Base-by-base conservation (phyloP, 2,329 filamentous ascomycete species). In the Leptographium procerum region DNA sequence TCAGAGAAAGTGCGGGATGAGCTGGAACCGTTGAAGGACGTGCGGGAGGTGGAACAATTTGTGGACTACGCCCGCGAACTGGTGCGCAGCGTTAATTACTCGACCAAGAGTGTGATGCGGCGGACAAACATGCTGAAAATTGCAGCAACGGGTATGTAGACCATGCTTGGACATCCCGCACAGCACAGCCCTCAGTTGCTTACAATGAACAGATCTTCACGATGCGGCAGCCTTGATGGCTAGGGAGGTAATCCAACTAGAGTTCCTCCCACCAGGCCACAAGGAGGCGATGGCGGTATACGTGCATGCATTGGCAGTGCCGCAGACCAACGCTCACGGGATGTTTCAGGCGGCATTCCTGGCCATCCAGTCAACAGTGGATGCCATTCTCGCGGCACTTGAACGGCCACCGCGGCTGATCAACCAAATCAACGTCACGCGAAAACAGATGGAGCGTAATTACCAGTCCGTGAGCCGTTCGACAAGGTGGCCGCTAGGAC, bases 21-120 rank as follows among this genome's bases (percentile, higher is more conserved):
- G 68, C 89, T 89, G 66, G 85, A 89, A 62, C 91, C 94, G 0
- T 79, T 96, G 22, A 82, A 87, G 61, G 88, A 94, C 63, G 82
- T 92, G 53, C 83, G 85, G 31, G 92, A 96, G 71, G 91, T 96
- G 3, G 92, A 97, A 67, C 86, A 94, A 65, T 96, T 99, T 70
- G 86, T 96, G 57, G 86, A 90, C 56, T 89, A 96, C 68, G 92
- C 92, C 24, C 84, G 90, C 65, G 92, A 97, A 58, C 91, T 91
- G 71, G 86, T 99, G 45, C 85, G 91, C 55, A 84, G 86, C 62
- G 84, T 97, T 60, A 91, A 91, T 66, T 85, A 87, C 66, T 87
- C 89, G 57, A 92, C 88, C 0, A 89, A 88, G 70, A 89, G 85
- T 64, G 83, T 95, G 56, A 86, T 94, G 45, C 84, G 92, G 59